Conservation (phyloP, 2,329 filamentous ascomycete genomes). For the Ophiostoma pallidulum region DNA sequence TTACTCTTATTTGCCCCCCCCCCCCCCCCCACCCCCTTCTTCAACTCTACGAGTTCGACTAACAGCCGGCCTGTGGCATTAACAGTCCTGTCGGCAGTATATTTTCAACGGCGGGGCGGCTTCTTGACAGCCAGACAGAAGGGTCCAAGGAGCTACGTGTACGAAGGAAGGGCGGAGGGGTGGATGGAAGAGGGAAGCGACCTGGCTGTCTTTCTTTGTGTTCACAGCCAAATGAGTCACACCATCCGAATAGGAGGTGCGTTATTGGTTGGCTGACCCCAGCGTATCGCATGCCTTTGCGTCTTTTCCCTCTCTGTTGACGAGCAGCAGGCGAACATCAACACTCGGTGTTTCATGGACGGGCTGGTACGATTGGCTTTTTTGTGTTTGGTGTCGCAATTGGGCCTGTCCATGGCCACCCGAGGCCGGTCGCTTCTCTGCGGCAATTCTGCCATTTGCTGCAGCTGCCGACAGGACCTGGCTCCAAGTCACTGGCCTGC, state of each 20-base stretch:
- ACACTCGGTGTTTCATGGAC: no score
- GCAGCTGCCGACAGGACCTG: neutral
- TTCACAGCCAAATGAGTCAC: no score
- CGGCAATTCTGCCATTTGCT: conserved; percentile 9
- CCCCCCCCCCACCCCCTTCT: neutral
- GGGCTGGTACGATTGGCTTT: no score
- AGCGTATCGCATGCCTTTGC: no score
- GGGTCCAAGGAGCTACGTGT: no score
- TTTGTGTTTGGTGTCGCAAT: neutral
- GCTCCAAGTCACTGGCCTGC: neutral
- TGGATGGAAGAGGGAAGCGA: neutral
- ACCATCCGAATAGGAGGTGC: no score
- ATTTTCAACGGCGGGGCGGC: conserved; percentile 29
- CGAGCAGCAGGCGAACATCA: no score
- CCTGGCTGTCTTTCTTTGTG: no score
- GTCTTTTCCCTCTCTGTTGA: neutral
- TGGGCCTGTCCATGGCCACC: neutral
- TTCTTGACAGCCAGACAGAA: conserved; percentile 11
- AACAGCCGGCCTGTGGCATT: conserved; percentile 8
- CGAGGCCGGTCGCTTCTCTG: neutral
- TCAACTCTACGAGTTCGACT: neutral
- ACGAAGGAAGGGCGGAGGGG: no score
- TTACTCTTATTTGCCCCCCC: conserved; percentile 16
- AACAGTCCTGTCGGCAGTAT: conserved; percentile 44
- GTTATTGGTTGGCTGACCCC: no score